These are phyloP conservation scores for Aquilaria agallochum DNA, from an alignment of 441 rosid species.

Conservation along the genomic window DNA sequence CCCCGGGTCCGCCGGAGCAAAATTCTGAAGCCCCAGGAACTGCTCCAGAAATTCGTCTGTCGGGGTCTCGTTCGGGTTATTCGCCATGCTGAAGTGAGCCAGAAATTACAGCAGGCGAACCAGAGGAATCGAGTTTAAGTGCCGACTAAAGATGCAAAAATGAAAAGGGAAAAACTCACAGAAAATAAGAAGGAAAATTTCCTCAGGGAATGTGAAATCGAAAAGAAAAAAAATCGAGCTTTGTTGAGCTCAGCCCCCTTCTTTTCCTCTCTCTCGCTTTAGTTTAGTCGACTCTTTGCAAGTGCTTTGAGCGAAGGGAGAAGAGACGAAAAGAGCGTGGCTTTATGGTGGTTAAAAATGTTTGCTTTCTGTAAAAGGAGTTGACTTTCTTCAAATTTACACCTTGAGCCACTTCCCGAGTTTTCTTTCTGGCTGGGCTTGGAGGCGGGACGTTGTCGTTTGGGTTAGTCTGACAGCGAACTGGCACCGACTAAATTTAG, in stretches of 20 bases:
- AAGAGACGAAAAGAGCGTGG: conserved; percentile 12
- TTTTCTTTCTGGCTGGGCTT: neutral
- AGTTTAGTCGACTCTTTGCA: neutral
- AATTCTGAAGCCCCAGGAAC: conserved; percentile 64
- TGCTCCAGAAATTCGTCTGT: conserved; percentile 86
- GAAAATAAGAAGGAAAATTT: neutral
- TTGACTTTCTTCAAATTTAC: conserved; percentile 24
- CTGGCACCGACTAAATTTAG: neutral
- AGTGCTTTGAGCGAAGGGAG: neutral
- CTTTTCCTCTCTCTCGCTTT: conserved; percentile 1
- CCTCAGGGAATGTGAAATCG: too few species aligned
- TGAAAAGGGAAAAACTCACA: neutral
- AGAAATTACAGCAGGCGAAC: neutral
- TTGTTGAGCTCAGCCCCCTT: conserved; percentile 5
- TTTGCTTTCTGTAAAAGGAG: conserved; percentile 19
- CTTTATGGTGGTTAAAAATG: conserved; percentile 27
- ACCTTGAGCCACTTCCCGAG: conserved; percentile 4
- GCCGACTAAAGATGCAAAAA: conserved; percentile 18
- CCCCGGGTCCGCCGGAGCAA: conserved; percentile 47
- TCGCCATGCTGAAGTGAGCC: conserved; percentile 35
- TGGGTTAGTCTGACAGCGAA: neutral
- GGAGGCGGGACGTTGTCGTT: conserved; percentile 1
- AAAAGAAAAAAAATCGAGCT: conserved; percentile 4
- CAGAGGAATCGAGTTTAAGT: conserved; percentile 14
- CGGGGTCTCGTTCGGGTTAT: conserved; percentile 55